These are phyloP conservation scores for Mycena rebaudengoi DNA, from an alignment of 768 basidiomycete species.

Conservation along the genomic window DNA sequence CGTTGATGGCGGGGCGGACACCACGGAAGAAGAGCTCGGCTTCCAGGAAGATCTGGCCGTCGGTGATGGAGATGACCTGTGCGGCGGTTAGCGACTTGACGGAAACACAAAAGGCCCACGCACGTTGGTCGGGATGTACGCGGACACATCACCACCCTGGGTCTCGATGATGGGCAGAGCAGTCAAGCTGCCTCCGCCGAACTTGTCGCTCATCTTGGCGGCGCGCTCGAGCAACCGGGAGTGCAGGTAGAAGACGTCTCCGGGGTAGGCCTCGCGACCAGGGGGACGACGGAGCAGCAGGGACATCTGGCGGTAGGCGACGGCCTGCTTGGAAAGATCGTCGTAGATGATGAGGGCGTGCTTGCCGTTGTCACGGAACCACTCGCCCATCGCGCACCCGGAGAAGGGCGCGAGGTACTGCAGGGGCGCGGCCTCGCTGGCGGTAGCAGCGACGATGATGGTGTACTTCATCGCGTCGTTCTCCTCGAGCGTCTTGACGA, in stretches of 20 bases:
- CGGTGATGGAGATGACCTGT: constrained; percentile 99
- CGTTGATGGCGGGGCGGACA: constrained; percentile 99
- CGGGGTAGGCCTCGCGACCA: constrained; percentile 99
- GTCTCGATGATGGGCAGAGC: constrained; percentile 99
- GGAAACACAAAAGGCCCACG: constrained; percentile 33
- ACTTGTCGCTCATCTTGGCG: constrained; percentile 99
- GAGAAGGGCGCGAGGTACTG: constrained; percentile 99
- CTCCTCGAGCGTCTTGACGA: constrained; percentile 99
- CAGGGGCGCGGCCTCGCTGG: constrained; percentile 98
- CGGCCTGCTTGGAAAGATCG: constrained; percentile 99
- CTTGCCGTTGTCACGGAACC: constrained; percentile 99
- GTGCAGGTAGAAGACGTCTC: constrained; percentile 99
- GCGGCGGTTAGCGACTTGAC: constrained; percentile 1
- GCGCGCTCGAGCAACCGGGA: constrained; percentile 99
- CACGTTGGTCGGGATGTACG: constrained; percentile 96
- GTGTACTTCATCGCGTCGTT: constrained; percentile 99
- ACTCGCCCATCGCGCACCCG: constrained; percentile 99
- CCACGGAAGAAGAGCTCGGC: constrained; percentile 99
- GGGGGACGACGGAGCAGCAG: constrained; percentile 99
- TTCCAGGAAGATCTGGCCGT: constrained; percentile 99
- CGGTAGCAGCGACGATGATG: constrained; percentile 99
- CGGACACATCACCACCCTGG: constrained; percentile 99
- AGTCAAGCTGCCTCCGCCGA: constrained; percentile 98
- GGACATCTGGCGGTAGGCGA: constrained; percentile 99
- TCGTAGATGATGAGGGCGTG: constrained; percentile 99